These are phyloP conservation scores for Periconia digitata DNA, from an alignment of 2,329 filamentous ascomycete species.

Conservation along the genomic window DNA sequence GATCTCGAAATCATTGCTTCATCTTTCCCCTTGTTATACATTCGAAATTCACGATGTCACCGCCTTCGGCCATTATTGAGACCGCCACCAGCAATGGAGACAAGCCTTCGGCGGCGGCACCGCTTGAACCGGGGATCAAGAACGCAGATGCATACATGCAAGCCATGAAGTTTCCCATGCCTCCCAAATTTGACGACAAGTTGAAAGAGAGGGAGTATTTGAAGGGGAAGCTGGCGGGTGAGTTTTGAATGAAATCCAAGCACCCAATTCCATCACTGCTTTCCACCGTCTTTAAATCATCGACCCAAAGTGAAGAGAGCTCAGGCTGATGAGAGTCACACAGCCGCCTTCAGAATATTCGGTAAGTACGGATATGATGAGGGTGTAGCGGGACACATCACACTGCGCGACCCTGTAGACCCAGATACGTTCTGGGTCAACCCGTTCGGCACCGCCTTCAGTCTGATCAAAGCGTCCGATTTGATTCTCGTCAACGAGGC, in stretches of 20 bases:
- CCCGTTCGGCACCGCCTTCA: constrained; percentile 65
- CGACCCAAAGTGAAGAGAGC: neutral
- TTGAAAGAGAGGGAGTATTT: constrained; percentile 42
- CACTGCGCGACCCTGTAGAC: constrained; percentile 61
- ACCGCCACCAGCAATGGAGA: constrained; percentile 14
- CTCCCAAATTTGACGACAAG: constrained; percentile 41
- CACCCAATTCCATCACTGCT: neutral
- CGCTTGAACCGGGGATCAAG: constrained; percentile 36
- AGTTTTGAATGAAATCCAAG: neutral
- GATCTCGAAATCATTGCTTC: too few relatives aligned
- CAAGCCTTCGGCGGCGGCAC: constrained; percentile 30
- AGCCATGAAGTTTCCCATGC: constrained; percentile 26
- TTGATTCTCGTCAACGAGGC: constrained; percentile 66
- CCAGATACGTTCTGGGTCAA: constrained; percentile 67
- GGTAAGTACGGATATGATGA: constrained; percentile 45
- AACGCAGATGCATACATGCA: constrained; percentile 27
- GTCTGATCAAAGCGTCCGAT: constrained; percentile 64
- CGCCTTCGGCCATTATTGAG: constrained; percentile 36
- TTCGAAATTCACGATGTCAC: constrained; percentile 30
- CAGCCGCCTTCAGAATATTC: constrained; percentile 42
- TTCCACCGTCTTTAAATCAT: neutral
- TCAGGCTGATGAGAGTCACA: neutral
- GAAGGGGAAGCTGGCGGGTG: constrained; percentile 38
- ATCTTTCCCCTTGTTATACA: too few relatives aligned
- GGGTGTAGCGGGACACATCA: constrained; percentile 64